A percentile compares a stretch with the other conserved stretches of the same genome.
These are phyloP conservation scores for Helotiales sp. DNA, from an alignment of 2,329 filamentous ascomycete genomes.

Conservation along the genomic window DNA sequence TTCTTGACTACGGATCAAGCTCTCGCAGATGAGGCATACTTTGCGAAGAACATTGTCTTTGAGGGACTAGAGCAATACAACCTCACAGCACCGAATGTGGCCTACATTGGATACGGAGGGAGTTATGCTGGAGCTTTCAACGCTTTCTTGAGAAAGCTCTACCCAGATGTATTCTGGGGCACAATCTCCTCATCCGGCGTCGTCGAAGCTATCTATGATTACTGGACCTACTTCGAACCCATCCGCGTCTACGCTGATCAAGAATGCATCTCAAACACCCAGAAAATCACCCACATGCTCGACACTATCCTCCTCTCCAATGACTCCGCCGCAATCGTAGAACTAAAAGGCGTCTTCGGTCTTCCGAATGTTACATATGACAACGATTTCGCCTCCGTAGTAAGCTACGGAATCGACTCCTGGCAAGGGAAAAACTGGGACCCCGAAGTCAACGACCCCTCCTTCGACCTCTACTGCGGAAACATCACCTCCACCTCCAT, in stretches of 20 bases:
- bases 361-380: conserved; percentile 42
- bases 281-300: conserved; percentile 58
- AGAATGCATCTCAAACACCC: conserved; percentile 64
- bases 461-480: conserved; percentile 54
- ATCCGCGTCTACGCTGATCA: conserved; percentile 55
- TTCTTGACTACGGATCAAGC: conserved; percentile 85
- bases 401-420: conserved; percentile 44
- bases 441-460: conserved; percentile 47
- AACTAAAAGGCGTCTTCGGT: conserved; percentile 55
- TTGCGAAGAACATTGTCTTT: conserved; percentile 72
- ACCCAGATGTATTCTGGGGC: conserved; percentile 77
- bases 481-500: conserved; percentile 51
- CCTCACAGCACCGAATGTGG: conserved; percentile 62
- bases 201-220: conserved; percentile 75
- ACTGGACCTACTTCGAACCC: conserved; percentile 65
- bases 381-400: conserved; percentile 52
- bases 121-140: conserved; percentile 82
- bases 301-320: conserved; percentile 57
- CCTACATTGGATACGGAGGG: conserved; percentile 80
- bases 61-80: conserved; percentile 66
- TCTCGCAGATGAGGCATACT: conserved; percentile 78
- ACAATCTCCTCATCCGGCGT: conserved; percentile 81
- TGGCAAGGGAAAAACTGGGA: conserved; percentile 64
- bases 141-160: conserved; percentile 72
- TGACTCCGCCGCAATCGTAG: conserved; percentile 38